Conservation (phyloP, 306 rosid genomes). For the Lathyrus oleraceus region DNA sequence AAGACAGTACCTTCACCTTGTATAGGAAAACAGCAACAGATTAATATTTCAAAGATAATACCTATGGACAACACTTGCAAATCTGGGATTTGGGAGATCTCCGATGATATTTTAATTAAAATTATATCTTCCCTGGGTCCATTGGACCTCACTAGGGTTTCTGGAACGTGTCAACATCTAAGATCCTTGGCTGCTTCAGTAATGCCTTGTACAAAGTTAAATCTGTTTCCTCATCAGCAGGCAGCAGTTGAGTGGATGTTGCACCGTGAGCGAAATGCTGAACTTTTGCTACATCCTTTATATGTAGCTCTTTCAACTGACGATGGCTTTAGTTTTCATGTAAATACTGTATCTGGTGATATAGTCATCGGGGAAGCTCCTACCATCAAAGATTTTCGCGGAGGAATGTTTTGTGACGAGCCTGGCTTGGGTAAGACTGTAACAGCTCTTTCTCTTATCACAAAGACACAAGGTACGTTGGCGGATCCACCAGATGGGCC, state of each 20-base stretch:
- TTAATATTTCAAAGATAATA: conserved; percentile 50
- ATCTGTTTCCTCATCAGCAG: conserved; percentile 88
- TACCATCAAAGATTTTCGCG: conserved; percentile 75
- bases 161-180: conserved; percentile 77
- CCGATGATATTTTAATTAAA: conserved; percentile 71
- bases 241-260: conserved; percentile 96
- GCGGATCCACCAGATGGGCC: conserved; percentile 76
- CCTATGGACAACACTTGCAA: conserved; percentile 43
- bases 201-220: conserved; percentile 90
- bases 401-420: conserved; percentile 97
- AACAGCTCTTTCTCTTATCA: conserved; percentile 82
- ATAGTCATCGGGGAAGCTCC: conserved; percentile 71
- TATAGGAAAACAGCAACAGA: conserved; percentile 42
- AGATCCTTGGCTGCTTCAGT: conserved; percentile 67
- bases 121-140: conserved; percentile 64
- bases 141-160: conserved; percentile 64
- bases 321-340: conserved; percentile 66
- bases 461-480: conserved; percentile 78
- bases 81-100: conserved; percentile 75
- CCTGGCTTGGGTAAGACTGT: conserved; percentile 99
- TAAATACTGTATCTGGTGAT: conserved; percentile 80
- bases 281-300: conserved; percentile 71
- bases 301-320: conserved; percentile 64
- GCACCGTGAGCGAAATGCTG: conserved; percentile 79
- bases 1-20: conserved; percentile 78